Base-by-base conservation (phyloP, 805 yeast genomes). In the Wickerhamomyces bisporus region DNA sequence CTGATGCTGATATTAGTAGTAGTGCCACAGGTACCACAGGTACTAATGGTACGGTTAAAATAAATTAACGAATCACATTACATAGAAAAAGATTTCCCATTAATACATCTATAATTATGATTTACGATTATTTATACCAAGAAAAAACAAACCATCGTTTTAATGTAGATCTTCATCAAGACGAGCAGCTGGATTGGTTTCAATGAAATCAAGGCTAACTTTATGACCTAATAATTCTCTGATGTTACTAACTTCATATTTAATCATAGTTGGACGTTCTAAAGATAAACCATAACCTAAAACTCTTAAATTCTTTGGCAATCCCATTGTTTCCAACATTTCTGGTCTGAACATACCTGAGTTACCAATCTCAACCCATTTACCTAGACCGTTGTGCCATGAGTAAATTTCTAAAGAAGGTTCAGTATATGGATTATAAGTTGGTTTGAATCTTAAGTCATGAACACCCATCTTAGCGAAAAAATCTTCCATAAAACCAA, bases 331-430 rank as follows among this genome's bases (percentile, higher is more conserved):
- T 68, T 88, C 96, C 61, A 94, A 74, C 99, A 93, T 93, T 69
- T 93, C 99, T 12, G 99, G 98, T 68, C 99, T 81, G 75, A 93
- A 93, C 96, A 93, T 84, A 64, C 99, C 99, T 15, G 97, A 88
- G 73, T 93, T 93, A 64, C 99, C 99, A 57, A 93, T 91, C 72
- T 93, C 99, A 46, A 93, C 98, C 98, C 98, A 94, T 64, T 87
- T 93, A 52, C 75, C 81, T 55, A 93, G 75, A 35, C 96, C 96
- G 53, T 79, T 81, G 67, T 93, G 99, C 84, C 86, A 93, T 35
- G 97, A 93, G 64, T 83, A 93, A 50, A 93, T 93, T 71, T 93
- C 99, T 77, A 93, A 77, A 7, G 96, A 86, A 41, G 99, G 99
- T 68, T 93, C 99, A 41, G 99, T 93, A 75, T 93, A 93, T 42